Evolutionary conservation across 768 basidiomycete species (phyloP).

Genomic region (Rhodotorula kratochvilovae): DNA sequence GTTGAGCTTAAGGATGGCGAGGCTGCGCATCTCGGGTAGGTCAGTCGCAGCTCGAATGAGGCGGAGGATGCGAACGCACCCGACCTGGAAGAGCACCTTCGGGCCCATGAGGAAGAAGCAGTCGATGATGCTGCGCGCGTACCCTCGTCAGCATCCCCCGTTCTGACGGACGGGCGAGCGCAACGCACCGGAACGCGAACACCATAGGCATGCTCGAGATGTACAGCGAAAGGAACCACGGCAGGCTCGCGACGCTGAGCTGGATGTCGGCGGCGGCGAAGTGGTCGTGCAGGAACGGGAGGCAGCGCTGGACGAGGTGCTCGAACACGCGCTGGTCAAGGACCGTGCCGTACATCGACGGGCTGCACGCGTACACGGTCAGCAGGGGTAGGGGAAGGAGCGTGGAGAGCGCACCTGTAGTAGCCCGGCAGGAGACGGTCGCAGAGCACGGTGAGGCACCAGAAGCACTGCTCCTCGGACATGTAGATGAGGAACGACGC

Average conservation of each 20-base stretch:
- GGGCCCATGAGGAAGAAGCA: conserved; percentile 86
- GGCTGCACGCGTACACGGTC: conserved; percentile 52
- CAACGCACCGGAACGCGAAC: conserved; percentile 72
- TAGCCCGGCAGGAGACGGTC: conserved; percentile 95
- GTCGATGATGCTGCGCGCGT: conserved; percentile 35
- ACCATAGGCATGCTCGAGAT: conserved; percentile 62
- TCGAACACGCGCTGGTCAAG: conserved; percentile 99
- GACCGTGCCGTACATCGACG: conserved; percentile 97
- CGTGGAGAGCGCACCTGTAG: conserved; percentile 64
- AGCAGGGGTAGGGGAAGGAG: neutral
- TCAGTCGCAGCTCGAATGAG: neutral
- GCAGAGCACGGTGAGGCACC: conserved; percentile 90
- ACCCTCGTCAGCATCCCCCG: neutral
- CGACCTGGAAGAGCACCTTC: conserved; percentile 97
- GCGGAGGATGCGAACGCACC: conserved; percentile 55
- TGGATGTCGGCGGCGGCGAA: conserved; percentile 89
- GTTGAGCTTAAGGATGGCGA: conserved; percentile 96
- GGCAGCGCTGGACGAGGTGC: conserved; percentile 76
- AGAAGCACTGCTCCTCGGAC: conserved; percentile 98
- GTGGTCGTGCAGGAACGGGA: conserved; percentile 69
- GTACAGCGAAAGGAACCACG: conserved; percentile 95
- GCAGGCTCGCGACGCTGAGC: conserved; percentile 89
- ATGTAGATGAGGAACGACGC: conserved; percentile 96
- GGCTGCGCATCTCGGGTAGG: neutral
- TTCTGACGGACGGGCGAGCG: neutral